Conservation (phyloP, 2,329 filamentous ascomycete species). For the Colletotrichum orchidophilum region DNA sequence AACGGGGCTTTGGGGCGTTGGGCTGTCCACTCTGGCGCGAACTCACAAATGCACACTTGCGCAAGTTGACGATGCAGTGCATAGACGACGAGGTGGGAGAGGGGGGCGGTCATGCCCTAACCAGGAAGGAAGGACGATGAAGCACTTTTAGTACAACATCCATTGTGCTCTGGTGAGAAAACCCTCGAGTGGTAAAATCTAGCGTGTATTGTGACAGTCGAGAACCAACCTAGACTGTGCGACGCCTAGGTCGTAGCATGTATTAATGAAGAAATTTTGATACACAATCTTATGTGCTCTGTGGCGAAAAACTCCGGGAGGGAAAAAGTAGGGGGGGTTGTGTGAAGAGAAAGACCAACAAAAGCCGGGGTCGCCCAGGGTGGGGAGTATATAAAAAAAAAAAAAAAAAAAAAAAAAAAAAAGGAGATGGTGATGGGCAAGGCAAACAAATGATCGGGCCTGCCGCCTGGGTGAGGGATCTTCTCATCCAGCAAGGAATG, state of each 20-base stretch:
- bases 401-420: too few species aligned
- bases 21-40: constrained; percentile 12
- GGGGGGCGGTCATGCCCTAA: constrained; percentile 26
- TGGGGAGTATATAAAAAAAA: too few species aligned
- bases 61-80: constrained; percentile 24
- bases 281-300: too few species aligned
- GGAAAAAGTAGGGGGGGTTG: too few species aligned
- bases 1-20: constrained; percentile 8
- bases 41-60: constrained; percentile 16
- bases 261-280: too few species aligned
- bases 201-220: not conserved
- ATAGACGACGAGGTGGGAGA: not conserved
- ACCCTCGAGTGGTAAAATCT: not conserved
- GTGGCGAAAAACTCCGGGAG: too few species aligned
- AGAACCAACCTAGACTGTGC: too few species aligned
- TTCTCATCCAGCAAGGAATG: constrained; percentile 10
- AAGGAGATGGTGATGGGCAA: not conserved
- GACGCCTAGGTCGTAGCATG: too few species aligned
- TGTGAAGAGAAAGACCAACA: too few species aligned
- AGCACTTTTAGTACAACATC: not conserved
- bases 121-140: not conserved
- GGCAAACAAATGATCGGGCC: not conserved
- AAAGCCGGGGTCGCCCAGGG: too few species aligned
- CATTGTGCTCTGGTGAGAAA: not conserved
- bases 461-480: not conserved